Base-by-base conservation (phyloP, 2,329 filamentous ascomycete genomes). In the Basipetospora chlamydospora region DNA sequence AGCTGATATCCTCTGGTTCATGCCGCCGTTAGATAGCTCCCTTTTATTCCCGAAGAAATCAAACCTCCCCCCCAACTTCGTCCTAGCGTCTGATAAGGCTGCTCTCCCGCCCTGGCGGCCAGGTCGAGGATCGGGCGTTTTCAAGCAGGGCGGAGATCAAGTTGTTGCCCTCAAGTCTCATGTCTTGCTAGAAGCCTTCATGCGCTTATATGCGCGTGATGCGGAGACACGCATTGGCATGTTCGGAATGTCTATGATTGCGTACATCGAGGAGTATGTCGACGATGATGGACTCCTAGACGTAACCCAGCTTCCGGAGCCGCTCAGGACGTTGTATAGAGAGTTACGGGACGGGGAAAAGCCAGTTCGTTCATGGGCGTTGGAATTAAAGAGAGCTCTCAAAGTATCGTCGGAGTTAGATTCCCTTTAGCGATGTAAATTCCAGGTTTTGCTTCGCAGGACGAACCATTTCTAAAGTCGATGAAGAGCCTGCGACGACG, bases 191-290 rank as follows among this genome's bases (percentile, higher is more conserved):
- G 48, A 51, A 23, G 47, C 46, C 10, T 47, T 44, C 23, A 32
- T 51, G 33, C 45, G 46, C 5, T 18, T 49, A 11, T 46, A 47
- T 28, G 47, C 43, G 3, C 48, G 46, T 16, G 46, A 50, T 33
- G 31, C 20, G 3, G 45, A 39, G 7, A 45, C 39, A 33, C 38
- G 34, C 6, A 21, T 43, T 6, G 46, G 48, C 18, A 33, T 28
- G 3, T 46, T 49, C 33, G 42, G 31, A 5, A 41, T 48, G 25
- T 9, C 40, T 13, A 49, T 48, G 48, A 44, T 50, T 25, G 39
- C 13, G 1, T 50, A 49, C 37, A 44, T 51, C 37, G 42, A 48
- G 23, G 6, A 28, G 29, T 49, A 49, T 35, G 43, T 51, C 15
- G 46, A 49, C 28, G 40, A 41, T 3, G 47, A 51, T 31, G 46